Base-by-base conservation (phyloP, 176 grass and related monocot genomes). In the Oryza meridionalis region DNA sequence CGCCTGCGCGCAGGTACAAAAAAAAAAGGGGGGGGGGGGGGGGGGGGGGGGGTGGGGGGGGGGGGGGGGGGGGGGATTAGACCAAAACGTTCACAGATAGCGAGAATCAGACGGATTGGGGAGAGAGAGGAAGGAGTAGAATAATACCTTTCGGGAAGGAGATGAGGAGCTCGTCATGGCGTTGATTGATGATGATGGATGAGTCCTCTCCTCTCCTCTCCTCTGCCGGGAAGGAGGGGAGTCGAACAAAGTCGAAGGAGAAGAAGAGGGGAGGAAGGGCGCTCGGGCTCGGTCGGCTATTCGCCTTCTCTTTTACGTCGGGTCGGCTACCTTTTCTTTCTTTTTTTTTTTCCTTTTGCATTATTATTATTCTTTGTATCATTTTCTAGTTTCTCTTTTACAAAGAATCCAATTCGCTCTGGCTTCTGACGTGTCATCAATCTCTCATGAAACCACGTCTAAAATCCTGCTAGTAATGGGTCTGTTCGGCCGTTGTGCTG, bases 151-250 rank as follows among this genome's bases (percentile, higher is more conserved):
- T 22, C 84, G 59, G 79, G 84, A 75, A 61, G 88, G 84, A 77
- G 88, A 79, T 21, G 88, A 90, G 75, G 88, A 90, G 69, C 88
- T 90, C 69, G 88, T 86, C 88, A 90, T 90, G 88, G 74, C 38
- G 38, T 8, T 19, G 70, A 55, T n/a, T 8, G 45, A 11, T 47
- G 37, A 38, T 38, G 38, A 40, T 40, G 38, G 51, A 55, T 55
- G 55, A 61, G 55, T 22, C 21, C 7, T 35, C 33, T 35, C 32
- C 32, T 35, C 33, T 35, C 33, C 33, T n/a, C 6, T n/a, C 55
- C 55, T 24, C 21, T 59, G 17, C 55, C 21, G n/a, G 58, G 58
- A 62, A 66, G n/a, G 58, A 62, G 72, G n/a, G 58, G 58, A 62
- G 72, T 44, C 77, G 33, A 37, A 51, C 42, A 21, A 58, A 31